Evolutionary conservation across 176 grass and related monocot genomes (phyloP).

Genomic region (Poa annua): DNA sequence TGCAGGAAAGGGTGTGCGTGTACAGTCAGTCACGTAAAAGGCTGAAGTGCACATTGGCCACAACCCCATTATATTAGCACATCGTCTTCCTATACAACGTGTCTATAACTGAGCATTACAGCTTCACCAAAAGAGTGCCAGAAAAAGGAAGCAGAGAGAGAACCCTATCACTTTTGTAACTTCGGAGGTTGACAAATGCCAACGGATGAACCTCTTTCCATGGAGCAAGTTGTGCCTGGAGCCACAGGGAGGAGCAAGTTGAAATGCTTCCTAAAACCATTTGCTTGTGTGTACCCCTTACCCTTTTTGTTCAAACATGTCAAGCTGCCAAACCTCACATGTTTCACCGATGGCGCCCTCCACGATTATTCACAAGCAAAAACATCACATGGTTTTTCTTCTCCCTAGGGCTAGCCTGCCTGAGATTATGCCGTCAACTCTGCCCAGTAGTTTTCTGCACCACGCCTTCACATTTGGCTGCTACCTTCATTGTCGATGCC

Average conservation of each 20-base stretch:
- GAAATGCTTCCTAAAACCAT: constrained; percentile 32
- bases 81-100: neutral
- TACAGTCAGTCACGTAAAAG: neutral
- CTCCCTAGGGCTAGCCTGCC: constrained; percentile 4
- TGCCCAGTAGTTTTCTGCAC: constrained; percentile 8
- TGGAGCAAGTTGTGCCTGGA: constrained; percentile 10
- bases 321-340: constrained; percentile 66
- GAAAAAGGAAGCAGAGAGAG: constrained; percentile 7
- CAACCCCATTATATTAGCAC: constrained; percentile 12
- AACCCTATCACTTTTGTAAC: constrained; percentile 31
- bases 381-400: constrained; percentile 36
- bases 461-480: constrained; percentile 44
- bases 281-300: constrained; percentile 34
- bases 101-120: constrained; percentile 4
- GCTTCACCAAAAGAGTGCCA: constrained; percentile 36
- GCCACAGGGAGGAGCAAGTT: constrained; percentile 8
- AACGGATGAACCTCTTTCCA: neutral
- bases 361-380: constrained; percentile 44
- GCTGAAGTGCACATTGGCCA: constrained; percentile 38
- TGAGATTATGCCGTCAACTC: constrained; percentile 46
- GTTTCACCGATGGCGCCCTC: constrained; percentile 59
- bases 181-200: constrained; percentile 48
- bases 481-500: constrained; percentile 18
- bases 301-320: constrained; percentile 54
- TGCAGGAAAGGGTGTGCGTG: neutral